Percentiles rank a stretch among this genome's conserved stretches.
phyloP scores from a whole-genome alignment of 2,329 filamentous ascomycete species.

The Escovopsis sp. region DNA sequence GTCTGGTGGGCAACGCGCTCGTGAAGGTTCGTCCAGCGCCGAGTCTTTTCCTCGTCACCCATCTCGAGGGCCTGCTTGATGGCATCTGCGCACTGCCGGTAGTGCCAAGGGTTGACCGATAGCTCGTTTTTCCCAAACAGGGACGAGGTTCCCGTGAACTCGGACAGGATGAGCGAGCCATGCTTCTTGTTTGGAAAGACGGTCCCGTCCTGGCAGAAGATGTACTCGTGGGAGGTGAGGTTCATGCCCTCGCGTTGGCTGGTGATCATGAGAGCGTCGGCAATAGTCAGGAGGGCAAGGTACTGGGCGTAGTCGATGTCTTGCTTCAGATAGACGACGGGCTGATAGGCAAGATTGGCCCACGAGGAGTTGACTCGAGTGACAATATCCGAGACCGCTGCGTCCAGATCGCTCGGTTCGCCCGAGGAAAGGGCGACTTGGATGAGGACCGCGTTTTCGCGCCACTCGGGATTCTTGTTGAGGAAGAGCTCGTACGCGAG shows the following conservation, averaged over 20 bases:
- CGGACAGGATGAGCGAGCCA: slow-evolving; percentile 79
- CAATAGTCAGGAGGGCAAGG: slow-evolving; percentile 76
- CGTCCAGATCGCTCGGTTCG: slow-evolving; percentile 76
- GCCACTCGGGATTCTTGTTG: slow-evolving; percentile 84
- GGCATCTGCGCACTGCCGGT: slow-evolving; percentile 71
- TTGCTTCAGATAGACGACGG: slow-evolving; percentile 85
- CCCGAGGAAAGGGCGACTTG: slow-evolving; percentile 87
- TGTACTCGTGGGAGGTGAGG: slow-evolving; percentile 83
- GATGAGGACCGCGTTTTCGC: slow-evolving; percentile 76
- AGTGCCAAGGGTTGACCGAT: slow-evolving; percentile 91
- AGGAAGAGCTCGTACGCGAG: slow-evolving; percentile 86
- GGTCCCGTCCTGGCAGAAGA: slow-evolving; percentile 81
- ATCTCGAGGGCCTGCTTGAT: slow-evolving; percentile 77
- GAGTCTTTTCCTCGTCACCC: slow-evolving; percentile 55
- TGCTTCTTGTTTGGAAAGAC: slow-evolving; percentile 58
- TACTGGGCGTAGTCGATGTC: slow-evolving; percentile 90
- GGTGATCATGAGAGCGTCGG: slow-evolving; percentile 86
- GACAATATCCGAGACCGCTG: slow-evolving; percentile 83
- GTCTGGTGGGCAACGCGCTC: slow-evolving; percentile 66
- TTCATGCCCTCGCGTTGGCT: slow-evolving; percentile 97
- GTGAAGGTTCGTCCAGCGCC: slow-evolving; percentile 61
- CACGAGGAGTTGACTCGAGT: slow-evolving; percentile 85
- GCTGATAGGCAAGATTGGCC: slow-evolving; percentile 83
- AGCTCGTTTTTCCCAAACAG: slow-evolving; percentile 71
- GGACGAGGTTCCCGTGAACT: slow-evolving; percentile 85